These are phyloP conservation scores for Ascochyta viciae-villosae DNA, from an alignment of 2,329 filamentous ascomycete genomes.

Conservation along the genomic window DNA sequence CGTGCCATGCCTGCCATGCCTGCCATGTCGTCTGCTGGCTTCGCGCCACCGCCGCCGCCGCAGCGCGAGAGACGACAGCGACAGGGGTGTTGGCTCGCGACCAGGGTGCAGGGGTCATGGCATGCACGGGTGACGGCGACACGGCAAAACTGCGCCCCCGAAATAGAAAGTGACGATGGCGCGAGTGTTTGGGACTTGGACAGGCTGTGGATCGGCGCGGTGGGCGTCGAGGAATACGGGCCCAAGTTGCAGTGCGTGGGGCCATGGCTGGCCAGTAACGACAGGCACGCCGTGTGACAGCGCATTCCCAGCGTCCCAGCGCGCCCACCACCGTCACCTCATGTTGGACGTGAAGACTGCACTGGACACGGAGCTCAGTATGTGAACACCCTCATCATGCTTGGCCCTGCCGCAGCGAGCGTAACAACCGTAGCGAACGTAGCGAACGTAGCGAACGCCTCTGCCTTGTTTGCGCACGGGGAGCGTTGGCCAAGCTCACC, in stretches of 20 bases:
- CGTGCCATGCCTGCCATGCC: constrained; percentile 29
- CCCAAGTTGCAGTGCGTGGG: constrained; percentile 18
- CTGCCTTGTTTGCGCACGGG: constrained; percentile 12
- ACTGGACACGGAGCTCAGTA: too few relatives aligned
- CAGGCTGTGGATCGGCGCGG: constrained; percentile 30
- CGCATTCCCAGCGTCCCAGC: constrained; percentile 16
- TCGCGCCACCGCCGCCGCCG: constrained; percentile 25
- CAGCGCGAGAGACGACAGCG: constrained; percentile 13
- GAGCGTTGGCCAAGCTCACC: constrained; percentile 10
- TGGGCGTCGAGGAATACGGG: constrained; percentile 29
- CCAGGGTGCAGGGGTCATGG: constrained; percentile 12
- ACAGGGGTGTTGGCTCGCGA: constrained; percentile 22
- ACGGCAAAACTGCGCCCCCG: constrained; percentile 32
- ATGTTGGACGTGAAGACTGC: neutral
- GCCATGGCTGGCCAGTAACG: constrained; percentile 22
- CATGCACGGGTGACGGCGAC: constrained; percentile 30
- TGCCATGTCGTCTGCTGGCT: constrained; percentile 30
- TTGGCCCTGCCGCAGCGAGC: constrained; percentile 5
- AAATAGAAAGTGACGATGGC: constrained; percentile 39
- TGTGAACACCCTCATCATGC: neutral
- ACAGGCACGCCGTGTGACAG: constrained; percentile 9
- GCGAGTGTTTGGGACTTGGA: constrained; percentile 37
- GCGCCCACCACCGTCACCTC: constrained; percentile 1
- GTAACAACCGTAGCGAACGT: neutral
- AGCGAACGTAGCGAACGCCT: constrained; percentile 7